Evolutionary conservation across 768 basidiomycete species (phyloP).

Genomic region (Lactarius akahatsu): DNA sequence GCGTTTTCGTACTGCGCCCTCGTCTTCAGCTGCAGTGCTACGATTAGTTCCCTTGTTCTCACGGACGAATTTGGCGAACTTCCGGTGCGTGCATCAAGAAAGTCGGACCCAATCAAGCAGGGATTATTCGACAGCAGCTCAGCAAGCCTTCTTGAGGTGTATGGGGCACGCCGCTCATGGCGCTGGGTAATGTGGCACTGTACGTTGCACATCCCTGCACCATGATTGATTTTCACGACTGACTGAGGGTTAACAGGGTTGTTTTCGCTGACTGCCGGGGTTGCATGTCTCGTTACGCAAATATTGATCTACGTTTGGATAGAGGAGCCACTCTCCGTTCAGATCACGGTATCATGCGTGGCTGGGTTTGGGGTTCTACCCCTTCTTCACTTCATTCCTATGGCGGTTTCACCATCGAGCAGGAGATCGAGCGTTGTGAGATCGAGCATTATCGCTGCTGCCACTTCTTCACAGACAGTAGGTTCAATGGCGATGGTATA

Average conservation of each 20-base stretch:
- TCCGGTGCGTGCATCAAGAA: slow-evolving; percentile 17
- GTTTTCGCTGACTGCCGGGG: slow-evolving; percentile 11
- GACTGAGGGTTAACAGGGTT: slow-evolving; percentile 6
- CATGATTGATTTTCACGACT: neutral
- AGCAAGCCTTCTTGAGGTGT: slow-evolving; percentile 19
- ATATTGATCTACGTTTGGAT: slow-evolving; percentile 20
- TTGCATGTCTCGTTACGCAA: slow-evolving; percentile 15
- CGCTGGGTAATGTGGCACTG: slow-evolving; percentile 25
- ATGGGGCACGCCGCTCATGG: slow-evolving; percentile 21
- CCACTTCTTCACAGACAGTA: slow-evolving; percentile 10
- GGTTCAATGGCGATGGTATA: slow-evolving; percentile 10
- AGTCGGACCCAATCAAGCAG: slow-evolving; percentile 13
- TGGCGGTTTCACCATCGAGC: slow-evolving; percentile 1
- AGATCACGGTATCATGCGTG: slow-evolving; percentile 12
- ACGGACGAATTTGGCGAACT: slow-evolving; percentile 21
- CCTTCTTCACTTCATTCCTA: slow-evolving; percentile 16
- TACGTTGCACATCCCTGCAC: neutral
- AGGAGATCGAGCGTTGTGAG: slow-evolving; percentile 13
- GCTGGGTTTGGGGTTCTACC: slow-evolving; percentile 20
- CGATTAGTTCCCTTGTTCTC: slow-evolving; percentile 20
- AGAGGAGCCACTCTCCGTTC: slow-evolving; percentile 11
- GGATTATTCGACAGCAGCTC: slow-evolving; percentile 20
- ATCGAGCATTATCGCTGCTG: slow-evolving; percentile 7
- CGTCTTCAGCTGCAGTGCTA: slow-evolving; percentile 21
- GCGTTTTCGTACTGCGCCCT: slow-evolving; percentile 22